These are phyloP conservation scores for Maudiozyma bulderi DNA, from an alignment of 805 yeast genomes.

Conservation along the genomic window DNA sequence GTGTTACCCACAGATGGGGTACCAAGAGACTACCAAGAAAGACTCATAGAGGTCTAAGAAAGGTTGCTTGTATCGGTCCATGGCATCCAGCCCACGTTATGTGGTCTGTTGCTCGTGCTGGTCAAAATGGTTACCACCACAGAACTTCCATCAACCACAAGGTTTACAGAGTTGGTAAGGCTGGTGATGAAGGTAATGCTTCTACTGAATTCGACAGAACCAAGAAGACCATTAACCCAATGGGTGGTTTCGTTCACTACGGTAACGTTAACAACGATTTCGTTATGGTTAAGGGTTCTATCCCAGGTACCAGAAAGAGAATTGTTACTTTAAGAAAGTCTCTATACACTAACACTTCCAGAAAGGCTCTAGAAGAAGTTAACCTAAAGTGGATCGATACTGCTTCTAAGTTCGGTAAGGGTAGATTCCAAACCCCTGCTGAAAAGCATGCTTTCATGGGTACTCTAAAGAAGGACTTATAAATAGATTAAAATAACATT, in stretches of 20 bases:
- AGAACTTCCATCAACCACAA: conserved; percentile 99
- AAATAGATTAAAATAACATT: conserved; percentile 21
- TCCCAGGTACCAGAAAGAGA: conserved; percentile 99
- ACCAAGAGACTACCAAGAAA: conserved; percentile 99
- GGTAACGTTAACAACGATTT: conserved; percentile 97
- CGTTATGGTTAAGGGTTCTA: conserved; percentile 94
- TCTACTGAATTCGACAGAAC: conserved; percentile 98
- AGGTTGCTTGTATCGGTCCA: conserved; percentile 99
- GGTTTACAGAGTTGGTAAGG: conserved; percentile 98
- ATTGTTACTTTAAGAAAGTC: conserved; percentile 98
- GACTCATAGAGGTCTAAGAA: conserved; percentile 99
- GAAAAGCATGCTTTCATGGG: conserved; percentile 99
- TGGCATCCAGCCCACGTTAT: conserved; percentile 99
- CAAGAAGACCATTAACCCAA: conserved; percentile 97
- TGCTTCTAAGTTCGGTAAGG: conserved; percentile 99
- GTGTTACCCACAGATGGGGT: conserved; percentile 99
- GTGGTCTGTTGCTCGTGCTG: conserved; percentile 99
- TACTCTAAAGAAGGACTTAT: conserved; percentile 96
- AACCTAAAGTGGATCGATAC: conserved; percentile 99
- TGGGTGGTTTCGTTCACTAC: conserved; percentile 99
- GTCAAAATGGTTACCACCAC: conserved; percentile 99
- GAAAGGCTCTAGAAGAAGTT: conserved; percentile 94
- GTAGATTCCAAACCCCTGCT: conserved; percentile 99
- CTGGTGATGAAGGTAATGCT: conserved; percentile 87
- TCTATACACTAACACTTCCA: conserved; percentile 92